Evolutionary conservation across 2,329 filamentous ascomycete genomes (phyloP).

Genomic region (Colletotrichum cuscutae): DNA sequence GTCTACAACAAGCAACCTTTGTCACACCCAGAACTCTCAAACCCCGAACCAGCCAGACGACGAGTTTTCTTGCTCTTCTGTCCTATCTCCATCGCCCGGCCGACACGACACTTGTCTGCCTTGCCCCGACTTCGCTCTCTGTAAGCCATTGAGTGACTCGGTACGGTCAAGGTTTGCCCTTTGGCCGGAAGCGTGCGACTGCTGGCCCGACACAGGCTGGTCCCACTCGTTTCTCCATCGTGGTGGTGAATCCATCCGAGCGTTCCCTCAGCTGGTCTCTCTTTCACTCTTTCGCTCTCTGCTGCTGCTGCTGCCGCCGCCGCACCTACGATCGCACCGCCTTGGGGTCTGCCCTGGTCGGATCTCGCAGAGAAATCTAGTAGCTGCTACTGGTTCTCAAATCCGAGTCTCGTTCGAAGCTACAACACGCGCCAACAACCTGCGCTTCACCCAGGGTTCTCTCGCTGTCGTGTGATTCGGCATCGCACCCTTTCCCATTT

Average conservation of each 20-base stretch:
- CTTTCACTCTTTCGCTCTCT: background rate
- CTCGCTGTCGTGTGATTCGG: constrained; percentile 3
- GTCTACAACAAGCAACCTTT: background rate
- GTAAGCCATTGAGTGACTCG: constrained; percentile 12
- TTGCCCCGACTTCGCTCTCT: constrained; percentile 4
- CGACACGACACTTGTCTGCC: constrained; percentile 6
- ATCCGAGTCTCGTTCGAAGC: constrained; percentile 7
- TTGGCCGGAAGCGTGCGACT: constrained; percentile 30
- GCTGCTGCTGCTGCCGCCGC: constrained; percentile 1
- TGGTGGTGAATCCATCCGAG: constrained; percentile 30
- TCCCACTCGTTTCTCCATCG: constrained; percentile 34
- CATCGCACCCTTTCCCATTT: background rate
- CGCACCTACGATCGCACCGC: constrained; percentile 22
- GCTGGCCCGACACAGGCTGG: constrained; percentile 22
- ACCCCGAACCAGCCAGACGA: constrained; percentile 2
- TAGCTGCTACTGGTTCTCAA: constrained; percentile 9
- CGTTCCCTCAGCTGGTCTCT: constrained; percentile 17
- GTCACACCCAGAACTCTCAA: background rate
- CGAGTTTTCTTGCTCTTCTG: background rate
- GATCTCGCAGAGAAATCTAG: constrained; percentile 16
- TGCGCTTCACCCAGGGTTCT: constrained; percentile 1
- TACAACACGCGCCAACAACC: constrained; percentile 12
- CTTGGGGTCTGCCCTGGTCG: constrained; percentile 10
- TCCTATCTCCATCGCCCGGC: background rate
- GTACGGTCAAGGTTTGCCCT: constrained; percentile 17